Conservation (phyloP, 2,329 filamentous ascomycete species). For the Cladophialophora carrionii region DNA sequence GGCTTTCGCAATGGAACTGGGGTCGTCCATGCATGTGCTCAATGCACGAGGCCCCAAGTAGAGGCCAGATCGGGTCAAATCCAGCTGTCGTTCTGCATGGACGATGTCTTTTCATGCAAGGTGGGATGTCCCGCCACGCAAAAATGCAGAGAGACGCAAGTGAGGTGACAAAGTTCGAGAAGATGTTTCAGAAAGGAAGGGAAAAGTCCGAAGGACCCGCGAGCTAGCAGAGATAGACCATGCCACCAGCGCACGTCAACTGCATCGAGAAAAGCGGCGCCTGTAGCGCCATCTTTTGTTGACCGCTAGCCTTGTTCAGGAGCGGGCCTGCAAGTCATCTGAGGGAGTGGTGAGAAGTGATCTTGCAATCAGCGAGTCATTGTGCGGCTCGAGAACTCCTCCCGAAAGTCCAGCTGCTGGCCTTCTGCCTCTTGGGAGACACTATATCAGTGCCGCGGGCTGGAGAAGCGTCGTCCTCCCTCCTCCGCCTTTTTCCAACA, state of each 20-base stretch:
- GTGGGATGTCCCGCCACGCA: conserved; percentile 10
- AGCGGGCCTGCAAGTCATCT: not conserved
- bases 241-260: conserved; percentile 13
- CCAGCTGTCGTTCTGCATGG: not conserved
- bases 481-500: not conserved
- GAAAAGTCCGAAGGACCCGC: conserved; percentile 18
- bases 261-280: conserved; percentile 9
- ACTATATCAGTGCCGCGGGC: not conserved
- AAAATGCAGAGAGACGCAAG: not conserved
- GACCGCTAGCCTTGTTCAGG: conserved; percentile 13
- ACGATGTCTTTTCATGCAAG: not conserved
- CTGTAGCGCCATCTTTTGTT: conserved; percentile 11
- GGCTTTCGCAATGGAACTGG: conserved; percentile 17
- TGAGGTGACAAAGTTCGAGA: conserved; percentile 9
- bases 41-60: conserved; percentile 7
- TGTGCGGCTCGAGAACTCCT: not conserved
- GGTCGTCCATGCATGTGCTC: conserved; percentile 30
- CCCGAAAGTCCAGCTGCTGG: not conserved
- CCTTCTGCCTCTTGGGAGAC: not conserved
- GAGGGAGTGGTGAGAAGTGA: not conserved
- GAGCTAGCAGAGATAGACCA: conserved; percentile 2
- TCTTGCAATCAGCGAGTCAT: not conserved
- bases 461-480: not conserved
- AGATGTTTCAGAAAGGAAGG: conserved; percentile 13
- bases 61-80: not conserved